Evolutionary conservation across 2,329 filamentous ascomycete species (phyloP).

Genomic region (Diaporthe destruens): DNA sequence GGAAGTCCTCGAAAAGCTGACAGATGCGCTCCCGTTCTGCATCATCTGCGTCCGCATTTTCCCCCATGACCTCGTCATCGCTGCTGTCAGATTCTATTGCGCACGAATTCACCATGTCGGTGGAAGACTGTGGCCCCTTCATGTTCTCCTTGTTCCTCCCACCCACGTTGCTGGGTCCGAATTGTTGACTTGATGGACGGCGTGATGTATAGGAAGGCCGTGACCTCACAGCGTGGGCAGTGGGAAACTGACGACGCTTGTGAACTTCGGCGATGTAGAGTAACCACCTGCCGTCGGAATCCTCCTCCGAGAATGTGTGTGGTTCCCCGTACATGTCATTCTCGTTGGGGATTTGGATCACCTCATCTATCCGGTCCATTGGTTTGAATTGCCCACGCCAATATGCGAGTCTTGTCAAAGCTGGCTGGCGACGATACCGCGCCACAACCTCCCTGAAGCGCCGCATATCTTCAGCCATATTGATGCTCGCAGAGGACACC

Average conservation of each 20-base stretch:
- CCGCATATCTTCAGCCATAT: background rate
- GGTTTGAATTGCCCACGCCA: too few relatives aligned
- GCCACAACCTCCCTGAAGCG: background rate
- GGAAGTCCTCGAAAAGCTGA: slow-evolving; percentile 31
- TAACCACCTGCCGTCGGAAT: slow-evolving; percentile 33
- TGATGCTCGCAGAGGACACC: background rate
- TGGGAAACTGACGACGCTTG: background rate
- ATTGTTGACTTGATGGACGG: background rate
- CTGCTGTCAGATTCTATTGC: slow-evolving; percentile 21
- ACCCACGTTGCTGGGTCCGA: background rate
- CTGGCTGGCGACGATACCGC: background rate
- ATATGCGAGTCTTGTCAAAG: too few relatives aligned
- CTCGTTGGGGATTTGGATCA: slow-evolving; percentile 3
- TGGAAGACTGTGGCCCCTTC: background rate
- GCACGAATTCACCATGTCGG: background rate
- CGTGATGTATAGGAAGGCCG: background rate
- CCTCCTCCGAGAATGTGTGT: background rate
- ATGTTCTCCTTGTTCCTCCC: slow-evolving; percentile 8
- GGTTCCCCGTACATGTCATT: slow-evolving; percentile 9
- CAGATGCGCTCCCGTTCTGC: slow-evolving; percentile 5
- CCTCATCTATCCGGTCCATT: slow-evolving; percentile 22
- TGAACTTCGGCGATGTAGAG: background rate
- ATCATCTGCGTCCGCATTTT: background rate
- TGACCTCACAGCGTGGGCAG: too few relatives aligned
- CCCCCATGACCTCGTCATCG: background rate